Conservation (phyloP, 768 basidiomycete species). For the Lactifluus echinatus region DNA sequence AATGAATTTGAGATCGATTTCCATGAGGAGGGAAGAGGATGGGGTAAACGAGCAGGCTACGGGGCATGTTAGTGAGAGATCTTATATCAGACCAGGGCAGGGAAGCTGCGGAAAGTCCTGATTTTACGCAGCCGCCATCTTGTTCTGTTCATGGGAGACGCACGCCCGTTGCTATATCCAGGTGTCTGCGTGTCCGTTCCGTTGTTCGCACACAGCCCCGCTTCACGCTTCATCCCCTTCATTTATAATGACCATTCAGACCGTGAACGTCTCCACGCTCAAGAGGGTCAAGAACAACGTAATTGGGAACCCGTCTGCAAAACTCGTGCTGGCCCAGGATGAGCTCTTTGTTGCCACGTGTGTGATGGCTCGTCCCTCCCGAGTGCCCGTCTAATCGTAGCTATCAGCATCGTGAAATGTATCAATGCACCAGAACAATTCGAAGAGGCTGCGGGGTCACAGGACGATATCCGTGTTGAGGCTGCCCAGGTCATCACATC, state of each 20-base stretch:
- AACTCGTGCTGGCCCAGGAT: conserved; percentile 49
- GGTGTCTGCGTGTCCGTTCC: no score
- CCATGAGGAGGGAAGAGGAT: conserved; percentile 25
- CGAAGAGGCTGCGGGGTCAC: conserved; percentile 29
- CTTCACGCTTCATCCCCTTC: background rate
- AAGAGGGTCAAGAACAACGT: conserved; percentile 68
- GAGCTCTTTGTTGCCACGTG: conserved; percentile 47
- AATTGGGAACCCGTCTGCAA: conserved; percentile 73
- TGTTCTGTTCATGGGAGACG: no score
- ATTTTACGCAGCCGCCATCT: background rate
- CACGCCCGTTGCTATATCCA: background rate
- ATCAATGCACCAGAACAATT: conserved; percentile 37
- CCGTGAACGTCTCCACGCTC: conserved; percentile 33
- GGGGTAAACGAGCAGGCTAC: background rate
- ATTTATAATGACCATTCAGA: conserved; percentile 24
- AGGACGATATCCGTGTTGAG: conserved; percentile 54
- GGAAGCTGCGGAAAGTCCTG: background rate
- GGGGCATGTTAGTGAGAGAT: background rate
- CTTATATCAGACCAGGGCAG: background rate
- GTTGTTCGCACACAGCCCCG: background rate
- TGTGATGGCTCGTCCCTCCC: conserved; percentile 22
- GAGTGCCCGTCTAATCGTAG: background rate
- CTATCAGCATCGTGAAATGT: conserved; percentile 51
- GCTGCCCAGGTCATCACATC: conserved; percentile 71
- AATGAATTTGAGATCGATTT: conserved; percentile 30